phyloP scores from a whole-genome alignment of 164 flowering plant genomes.

The Magnolia sinica region DNA sequence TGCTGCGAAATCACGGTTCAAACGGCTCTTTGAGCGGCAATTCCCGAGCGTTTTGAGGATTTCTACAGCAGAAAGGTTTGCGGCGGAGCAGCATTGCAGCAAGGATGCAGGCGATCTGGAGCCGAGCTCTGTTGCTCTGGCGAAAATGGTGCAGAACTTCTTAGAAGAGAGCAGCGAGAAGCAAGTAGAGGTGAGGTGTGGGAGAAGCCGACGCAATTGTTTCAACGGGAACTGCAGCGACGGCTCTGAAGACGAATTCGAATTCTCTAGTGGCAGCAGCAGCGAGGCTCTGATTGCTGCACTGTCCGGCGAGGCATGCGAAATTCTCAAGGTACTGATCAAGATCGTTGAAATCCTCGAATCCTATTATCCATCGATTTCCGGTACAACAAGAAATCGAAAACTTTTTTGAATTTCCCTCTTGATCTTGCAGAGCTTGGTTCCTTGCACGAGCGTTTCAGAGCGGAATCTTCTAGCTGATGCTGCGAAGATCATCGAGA shows the following conservation, averaged over 20 bases:
- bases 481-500: constrained; percentile 34
- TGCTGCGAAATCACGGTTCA: constrained; percentile 69
- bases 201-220: constrained; percentile 80
- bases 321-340: constrained; percentile 59
- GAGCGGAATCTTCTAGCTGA: constrained; percentile 41
- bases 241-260: constrained; percentile 76
- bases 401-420: constrained; percentile 2
- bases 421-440: constrained; percentile 22
- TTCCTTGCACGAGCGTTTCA: constrained; percentile 21
- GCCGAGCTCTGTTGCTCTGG: constrained; percentile 87
- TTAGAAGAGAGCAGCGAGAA: constrained; percentile 70
- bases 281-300: constrained; percentile 32
- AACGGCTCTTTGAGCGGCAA: constrained; percentile 77
- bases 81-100: constrained; percentile 11
- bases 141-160: constrained; percentile 81
- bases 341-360: neutral
- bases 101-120: constrained; percentile 51
- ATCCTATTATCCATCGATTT: neutral
- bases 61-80: constrained; percentile 46
- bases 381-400: neutral
- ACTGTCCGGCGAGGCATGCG: constrained; percentile 37
- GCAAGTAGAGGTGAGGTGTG: constrained; percentile 42
- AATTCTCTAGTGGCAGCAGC: constrained; percentile 32
- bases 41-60: constrained; percentile 51
- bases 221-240: constrained; percentile 66